Percentiles rank a stretch among this genome's conserved stretches.
phyloP scores from a whole-genome alignment of 305 asterid genomes.

The Caryopteris hybrid region DNA sequence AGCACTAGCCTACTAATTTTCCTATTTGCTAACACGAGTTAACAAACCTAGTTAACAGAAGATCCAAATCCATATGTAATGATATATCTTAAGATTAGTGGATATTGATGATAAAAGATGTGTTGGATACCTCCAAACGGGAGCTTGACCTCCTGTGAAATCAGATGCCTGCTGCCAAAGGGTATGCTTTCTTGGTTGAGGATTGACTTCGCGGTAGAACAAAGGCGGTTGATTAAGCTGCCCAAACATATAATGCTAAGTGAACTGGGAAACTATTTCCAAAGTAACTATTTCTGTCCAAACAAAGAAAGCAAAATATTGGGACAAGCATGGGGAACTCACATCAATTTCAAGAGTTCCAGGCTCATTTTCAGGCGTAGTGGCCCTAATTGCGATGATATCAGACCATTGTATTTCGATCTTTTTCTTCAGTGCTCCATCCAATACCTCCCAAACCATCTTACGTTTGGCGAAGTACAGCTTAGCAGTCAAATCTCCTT shows the following conservation, averaged over 20 bases:
- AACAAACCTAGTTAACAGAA: too few species aligned
- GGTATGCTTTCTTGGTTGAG: slow-evolving; percentile 42
- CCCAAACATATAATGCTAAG: not conserved
- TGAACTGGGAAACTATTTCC: too few species aligned
- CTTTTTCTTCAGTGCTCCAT: slow-evolving; percentile 55
- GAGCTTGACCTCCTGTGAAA: slow-evolving; percentile 49
- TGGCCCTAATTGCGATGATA: slow-evolving; percentile 46
- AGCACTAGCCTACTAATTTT: too few species aligned
- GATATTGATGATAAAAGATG: too few species aligned
- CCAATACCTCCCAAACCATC: slow-evolving; percentile 65
- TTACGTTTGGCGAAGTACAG: slow-evolving; percentile 44
- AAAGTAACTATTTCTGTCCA: not conserved
- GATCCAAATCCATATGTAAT: too few species aligned
- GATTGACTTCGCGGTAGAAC: slow-evolving; percentile 29
- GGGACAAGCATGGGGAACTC: too few species aligned
- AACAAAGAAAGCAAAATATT: too few species aligned
- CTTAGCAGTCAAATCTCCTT: slow-evolving; percentile 53
- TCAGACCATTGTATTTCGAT: slow-evolving; percentile 63
- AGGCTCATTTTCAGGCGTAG: slow-evolving; percentile 1
- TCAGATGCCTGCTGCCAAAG: slow-evolving; percentile 34
- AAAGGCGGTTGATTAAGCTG: slow-evolving; percentile 30
- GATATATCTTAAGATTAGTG: too few species aligned
- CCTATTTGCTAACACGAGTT: too few species aligned
- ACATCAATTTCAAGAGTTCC: slow-evolving; percentile 55
- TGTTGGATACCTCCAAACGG: slow-evolving; percentile 25